Evolutionary conservation across 768 basidiomycete genomes (phyloP).

Genomic region (Phanerodontia chrysosporium): DNA sequence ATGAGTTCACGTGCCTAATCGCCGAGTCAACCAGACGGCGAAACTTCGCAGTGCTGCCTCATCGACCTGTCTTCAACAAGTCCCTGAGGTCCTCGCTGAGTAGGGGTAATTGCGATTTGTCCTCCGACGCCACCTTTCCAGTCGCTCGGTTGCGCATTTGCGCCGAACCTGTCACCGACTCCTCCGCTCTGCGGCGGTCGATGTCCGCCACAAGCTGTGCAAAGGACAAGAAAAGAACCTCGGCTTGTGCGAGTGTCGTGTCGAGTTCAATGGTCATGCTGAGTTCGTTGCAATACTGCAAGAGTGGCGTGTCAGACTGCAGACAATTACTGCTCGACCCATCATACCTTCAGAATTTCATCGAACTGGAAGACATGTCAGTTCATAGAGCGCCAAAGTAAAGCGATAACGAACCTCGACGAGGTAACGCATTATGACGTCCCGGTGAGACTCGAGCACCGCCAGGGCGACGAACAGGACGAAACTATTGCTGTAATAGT

Average conservation of each 20-base stretch:
- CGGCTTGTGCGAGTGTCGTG: constrained; percentile 91
- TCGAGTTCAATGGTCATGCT: constrained; percentile 98
- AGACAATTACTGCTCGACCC: background rate
- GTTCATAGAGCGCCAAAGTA: background rate
- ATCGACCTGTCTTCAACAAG: constrained; percentile 4
- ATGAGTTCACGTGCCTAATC: background rate
- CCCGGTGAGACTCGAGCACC: constrained; percentile 90
- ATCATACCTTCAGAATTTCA: constrained; percentile 64
- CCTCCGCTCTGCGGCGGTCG: constrained; percentile 73
- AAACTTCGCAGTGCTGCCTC: background rate
- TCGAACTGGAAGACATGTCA: constrained; percentile 55
- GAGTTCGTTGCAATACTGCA: constrained; percentile 87
- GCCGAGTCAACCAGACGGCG: background rate
- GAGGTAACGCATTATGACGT: constrained; percentile 92
- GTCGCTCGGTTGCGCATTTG: background rate
- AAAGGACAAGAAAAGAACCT: constrained; percentile 94
- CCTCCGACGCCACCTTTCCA: background rate
- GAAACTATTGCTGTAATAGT: constrained; percentile 84
- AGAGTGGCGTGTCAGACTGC: background rate
- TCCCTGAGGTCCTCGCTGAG: constrained; percentile 6
- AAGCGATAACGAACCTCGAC: constrained; percentile 59
- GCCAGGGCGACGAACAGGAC: constrained; percentile 94
- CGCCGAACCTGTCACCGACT: constrained; percentile 20
- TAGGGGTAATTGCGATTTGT: background rate
- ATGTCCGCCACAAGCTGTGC: constrained; percentile 84